These are phyloP conservation scores for Guillardia theta DNA, from an alignment of 78 protist species.

Conservation along the genomic window DNA sequence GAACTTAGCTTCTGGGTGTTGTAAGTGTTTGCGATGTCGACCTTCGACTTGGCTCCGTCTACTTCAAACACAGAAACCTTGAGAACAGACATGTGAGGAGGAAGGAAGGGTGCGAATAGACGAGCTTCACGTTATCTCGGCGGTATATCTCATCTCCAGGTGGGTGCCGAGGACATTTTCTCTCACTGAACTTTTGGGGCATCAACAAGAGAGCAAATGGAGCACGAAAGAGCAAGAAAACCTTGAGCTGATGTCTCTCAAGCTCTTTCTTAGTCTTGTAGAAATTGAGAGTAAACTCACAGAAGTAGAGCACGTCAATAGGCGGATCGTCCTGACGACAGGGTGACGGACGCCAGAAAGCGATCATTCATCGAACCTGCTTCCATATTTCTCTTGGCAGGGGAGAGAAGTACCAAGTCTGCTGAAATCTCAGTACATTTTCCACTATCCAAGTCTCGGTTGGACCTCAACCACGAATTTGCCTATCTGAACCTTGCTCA, in stretches of 20 bases:
- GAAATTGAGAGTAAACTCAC: constrained; percentile 17
- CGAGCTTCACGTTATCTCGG: constrained; percentile 11
- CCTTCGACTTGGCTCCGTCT: constrained; percentile 60
- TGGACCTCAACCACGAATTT: neutral
- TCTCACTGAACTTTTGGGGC: neutral
- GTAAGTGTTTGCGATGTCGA: neutral
- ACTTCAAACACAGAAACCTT: constrained; percentile 83
- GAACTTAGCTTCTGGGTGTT: neutral
- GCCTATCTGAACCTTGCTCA: neutral
- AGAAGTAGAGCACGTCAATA: neutral
- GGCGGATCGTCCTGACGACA: neutral
- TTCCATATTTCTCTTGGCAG: constrained; percentile 84
- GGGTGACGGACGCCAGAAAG: neutral
- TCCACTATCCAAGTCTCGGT: too few relatives aligned
- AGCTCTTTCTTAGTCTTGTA: neutral
- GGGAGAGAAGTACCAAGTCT: constrained; percentile 80
- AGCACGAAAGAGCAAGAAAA: neutral
- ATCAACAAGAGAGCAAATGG: neutral
- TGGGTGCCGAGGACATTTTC: constrained; percentile 67
- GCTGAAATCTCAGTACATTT: too few relatives aligned
- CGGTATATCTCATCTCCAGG: constrained; percentile 95
- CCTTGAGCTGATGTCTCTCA: neutral
- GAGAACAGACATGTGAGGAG: too few relatives aligned
- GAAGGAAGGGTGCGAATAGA: too few relatives aligned
- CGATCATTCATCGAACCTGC: constrained; percentile 2